Conservation (phyloP, 768 basidiomycete genomes). For the Royoungia palumana region DNA sequence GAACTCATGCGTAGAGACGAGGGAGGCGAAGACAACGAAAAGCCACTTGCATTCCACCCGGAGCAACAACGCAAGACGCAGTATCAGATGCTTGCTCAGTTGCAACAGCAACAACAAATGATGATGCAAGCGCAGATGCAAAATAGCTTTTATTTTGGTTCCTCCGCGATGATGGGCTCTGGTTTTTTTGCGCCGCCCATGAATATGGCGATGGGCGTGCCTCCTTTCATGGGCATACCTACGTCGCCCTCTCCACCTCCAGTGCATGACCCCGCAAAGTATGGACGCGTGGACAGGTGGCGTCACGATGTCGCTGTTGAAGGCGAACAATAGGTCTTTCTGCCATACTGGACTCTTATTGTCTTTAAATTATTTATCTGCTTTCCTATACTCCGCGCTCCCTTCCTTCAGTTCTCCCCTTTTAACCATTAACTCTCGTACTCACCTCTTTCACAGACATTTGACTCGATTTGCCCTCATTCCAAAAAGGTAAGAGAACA, state of each 20-base stretch:
- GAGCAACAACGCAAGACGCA: constrained; percentile 77
- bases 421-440: neutral
- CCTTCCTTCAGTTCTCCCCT: neutral
- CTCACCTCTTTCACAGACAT: constrained; percentile 1
- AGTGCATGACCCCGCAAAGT: constrained; percentile 61
- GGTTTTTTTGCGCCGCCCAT: constrained; percentile 62
- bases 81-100: constrained; percentile 38
- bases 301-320: constrained; percentile 74
- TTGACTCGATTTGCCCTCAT: neutral
- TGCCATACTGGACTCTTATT: constrained; percentile 11
- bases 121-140: constrained; percentile 78
- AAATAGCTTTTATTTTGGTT: constrained; percentile 69
- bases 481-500: neutral
- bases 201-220: constrained; percentile 46
- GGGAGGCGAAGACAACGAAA: constrained; percentile 62
- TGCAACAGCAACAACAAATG: constrained; percentile 60
- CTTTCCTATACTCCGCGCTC: neutral
- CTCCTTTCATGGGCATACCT: constrained; percentile 40
- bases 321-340: constrained; percentile 41
- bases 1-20: constrained; percentile 50
- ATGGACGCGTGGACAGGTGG: constrained; percentile 75
- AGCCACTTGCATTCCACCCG: constrained; percentile 68
- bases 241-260: constrained; percentile 58
- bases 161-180: constrained; percentile 64
- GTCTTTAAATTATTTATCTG: constrained; percentile 9